phyloP scores from a whole-genome alignment of 805 yeast genomes.

The Candida parachauliodes region DNA sequence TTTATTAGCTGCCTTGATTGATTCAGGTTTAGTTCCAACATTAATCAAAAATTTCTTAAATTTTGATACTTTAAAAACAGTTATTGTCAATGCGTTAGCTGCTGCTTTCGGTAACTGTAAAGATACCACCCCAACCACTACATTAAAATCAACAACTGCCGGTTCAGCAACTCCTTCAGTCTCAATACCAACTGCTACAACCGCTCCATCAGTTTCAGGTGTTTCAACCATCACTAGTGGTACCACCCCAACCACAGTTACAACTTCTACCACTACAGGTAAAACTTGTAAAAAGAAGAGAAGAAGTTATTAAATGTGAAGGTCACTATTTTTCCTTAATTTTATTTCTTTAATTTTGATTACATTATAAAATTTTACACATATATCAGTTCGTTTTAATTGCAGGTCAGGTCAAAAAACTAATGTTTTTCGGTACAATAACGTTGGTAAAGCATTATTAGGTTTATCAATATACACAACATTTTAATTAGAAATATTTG shows the following conservation, averaged over 20 bases:
- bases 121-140: constrained; percentile 22
- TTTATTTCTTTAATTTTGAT: neutral
- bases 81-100: constrained; percentile 40
- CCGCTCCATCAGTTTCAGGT: constrained; percentile 6
- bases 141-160: constrained; percentile 11
- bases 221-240: neutral
- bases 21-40: constrained; percentile 37
- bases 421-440: neutral
- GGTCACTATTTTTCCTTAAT: neutral
- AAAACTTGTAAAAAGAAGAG: constrained; percentile 22
- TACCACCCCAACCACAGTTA: constrained; percentile 6
- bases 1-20: constrained; percentile 25
- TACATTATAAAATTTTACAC: too few relatives aligned
- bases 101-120: constrained; percentile 40
- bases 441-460: neutral
- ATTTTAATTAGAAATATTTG: too few relatives aligned
- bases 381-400: neutral
- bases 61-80: constrained; percentile 34
- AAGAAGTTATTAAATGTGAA: constrained; percentile 17
- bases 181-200: constrained; percentile 4
- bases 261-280: constrained; percentile 5
- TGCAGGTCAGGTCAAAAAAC: constrained; percentile 1
- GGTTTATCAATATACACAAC: too few relatives aligned
- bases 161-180: constrained; percentile 13
- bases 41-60: constrained; percentile 37